These are phyloP conservation scores for Mariannaea elegans DNA, from an alignment of 2,329 filamentous ascomycete species.

Conservation along the genomic window DNA sequence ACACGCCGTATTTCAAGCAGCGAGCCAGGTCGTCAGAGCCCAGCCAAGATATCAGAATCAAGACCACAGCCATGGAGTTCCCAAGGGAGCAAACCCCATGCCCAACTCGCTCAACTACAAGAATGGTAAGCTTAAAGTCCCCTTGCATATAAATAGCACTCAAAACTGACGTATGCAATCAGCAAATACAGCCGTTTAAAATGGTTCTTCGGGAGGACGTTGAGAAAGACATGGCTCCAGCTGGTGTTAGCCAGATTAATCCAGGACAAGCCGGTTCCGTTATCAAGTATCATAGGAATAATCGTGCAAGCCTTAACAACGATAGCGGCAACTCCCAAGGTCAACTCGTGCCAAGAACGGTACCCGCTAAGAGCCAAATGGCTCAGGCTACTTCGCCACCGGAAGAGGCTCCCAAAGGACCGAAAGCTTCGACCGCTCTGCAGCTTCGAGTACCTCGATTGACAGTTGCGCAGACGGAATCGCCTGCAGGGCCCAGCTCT, in stretches of 20 bases:
- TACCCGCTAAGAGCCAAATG: too few relatives aligned
- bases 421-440: constrained; percentile 23
- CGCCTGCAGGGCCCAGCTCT: background rate
- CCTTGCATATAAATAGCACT: too few relatives aligned
- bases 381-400: background rate
- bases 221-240: background rate
- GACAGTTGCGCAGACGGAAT: background rate
- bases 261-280: background rate
- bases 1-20: background rate
- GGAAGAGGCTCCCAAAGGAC: constrained; percentile 20
- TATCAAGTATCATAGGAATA: background rate
- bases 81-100: background rate
- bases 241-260: background rate
- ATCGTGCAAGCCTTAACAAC: background rate
- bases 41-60: background rate
- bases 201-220: background rate
- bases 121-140: background rate
- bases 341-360: background rate
- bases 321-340: background rate
- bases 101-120: background rate
- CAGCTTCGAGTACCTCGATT: background rate
- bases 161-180: background rate
- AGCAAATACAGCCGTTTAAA: background rate
- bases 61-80: background rate
- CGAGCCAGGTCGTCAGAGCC: background rate